Evolutionary conservation across 352 stramenopile genomes (phyloP).

Genomic region (Phytophthora idaei): DNA sequence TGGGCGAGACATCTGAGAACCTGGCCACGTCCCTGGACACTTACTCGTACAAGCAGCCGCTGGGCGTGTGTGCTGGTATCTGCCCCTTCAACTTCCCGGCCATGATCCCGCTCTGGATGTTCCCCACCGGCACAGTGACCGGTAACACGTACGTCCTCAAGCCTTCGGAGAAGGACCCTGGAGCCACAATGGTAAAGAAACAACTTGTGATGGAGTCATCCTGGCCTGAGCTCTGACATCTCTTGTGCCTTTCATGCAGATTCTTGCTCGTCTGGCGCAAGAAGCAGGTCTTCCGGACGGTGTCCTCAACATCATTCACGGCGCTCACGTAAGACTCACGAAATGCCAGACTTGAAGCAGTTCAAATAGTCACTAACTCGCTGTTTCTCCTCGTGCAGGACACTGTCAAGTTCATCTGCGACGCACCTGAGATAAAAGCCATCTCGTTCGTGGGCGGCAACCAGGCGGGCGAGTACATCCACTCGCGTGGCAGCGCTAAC

Average conservation of each 20-base stretch:
- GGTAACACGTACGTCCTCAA: slow-evolving; percentile 99
- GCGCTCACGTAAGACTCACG: slow-evolving; percentile 56
- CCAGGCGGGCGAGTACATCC: slow-evolving; percentile 94
- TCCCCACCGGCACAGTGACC: slow-evolving; percentile 86
- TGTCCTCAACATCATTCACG: slow-evolving; percentile 96
- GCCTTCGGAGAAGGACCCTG: slow-evolving; percentile 93
- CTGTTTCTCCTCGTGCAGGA: slow-evolving; percentile 44
- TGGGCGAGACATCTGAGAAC: slow-evolving; percentile 96
- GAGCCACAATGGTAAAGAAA: slow-evolving; percentile 72
- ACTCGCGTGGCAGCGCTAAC: slow-evolving; percentile 83
- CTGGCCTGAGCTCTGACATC: slow-evolving; percentile 2
- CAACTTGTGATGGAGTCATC: neutral
- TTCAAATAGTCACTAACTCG: slow-evolving; percentile 8
- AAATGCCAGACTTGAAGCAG: slow-evolving; percentile 3
- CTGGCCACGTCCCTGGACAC: slow-evolving; percentile 93
- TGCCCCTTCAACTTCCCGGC: slow-evolving; percentile 97
- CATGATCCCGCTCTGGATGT: slow-evolving; percentile 97
- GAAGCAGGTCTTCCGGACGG: slow-evolving; percentile 94
- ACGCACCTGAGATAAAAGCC: slow-evolving; percentile 93
- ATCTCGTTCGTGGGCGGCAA: slow-evolving; percentile 97
- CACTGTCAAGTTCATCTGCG: slow-evolving; percentile 96
- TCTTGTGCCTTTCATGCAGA: slow-evolving; percentile 34
- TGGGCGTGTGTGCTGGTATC: slow-evolving; percentile 94
- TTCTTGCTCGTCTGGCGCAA: slow-evolving; percentile 92
- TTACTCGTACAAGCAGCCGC: slow-evolving; percentile 95